Evolutionary conservation across 2,329 filamentous ascomycete species (phyloP).

Genomic region (Alternaria longipes): DNA sequence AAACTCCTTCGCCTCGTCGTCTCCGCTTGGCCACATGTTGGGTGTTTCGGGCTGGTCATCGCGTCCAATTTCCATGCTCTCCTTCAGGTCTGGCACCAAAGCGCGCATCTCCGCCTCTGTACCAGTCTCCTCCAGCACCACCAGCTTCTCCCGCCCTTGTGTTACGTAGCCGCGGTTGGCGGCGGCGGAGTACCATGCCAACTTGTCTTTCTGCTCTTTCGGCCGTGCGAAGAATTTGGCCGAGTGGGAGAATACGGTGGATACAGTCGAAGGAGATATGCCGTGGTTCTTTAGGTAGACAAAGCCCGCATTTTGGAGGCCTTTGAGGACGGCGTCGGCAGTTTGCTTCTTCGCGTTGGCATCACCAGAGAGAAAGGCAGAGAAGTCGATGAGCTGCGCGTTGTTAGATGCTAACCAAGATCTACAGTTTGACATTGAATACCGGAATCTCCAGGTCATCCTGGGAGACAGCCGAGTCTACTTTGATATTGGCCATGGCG

Average conservation of each 20-base stretch:
- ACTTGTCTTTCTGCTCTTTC: constrained; percentile 50
- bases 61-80: constrained; percentile 68
- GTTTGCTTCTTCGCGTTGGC: constrained; percentile 68
- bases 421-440: neutral
- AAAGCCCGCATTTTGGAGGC: constrained; percentile 88
- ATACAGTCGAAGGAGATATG: constrained; percentile 68
- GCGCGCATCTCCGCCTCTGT: constrained; percentile 49
- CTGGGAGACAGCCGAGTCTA: constrained; percentile 49
- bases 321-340: constrained; percentile 76
- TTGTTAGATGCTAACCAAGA: neutral
- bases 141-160: constrained; percentile 56
- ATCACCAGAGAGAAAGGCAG: constrained; percentile 72
- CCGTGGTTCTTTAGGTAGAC: constrained; percentile 86
- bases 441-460: constrained; percentile 53
- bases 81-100: constrained; percentile 60
- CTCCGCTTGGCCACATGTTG: constrained; percentile 78
- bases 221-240: constrained; percentile 52
- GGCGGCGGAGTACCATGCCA: constrained; percentile 55
- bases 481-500: constrained; percentile 35
- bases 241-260: constrained; percentile 66
- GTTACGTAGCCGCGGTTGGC: constrained; percentile 61
- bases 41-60: constrained; percentile 69
- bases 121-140: constrained; percentile 46
- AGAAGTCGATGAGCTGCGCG: constrained; percentile 78
- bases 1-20: constrained; percentile 68